These are phyloP conservation scores for Pleurotus eryngii DNA, from an alignment of 768 basidiomycete genomes.

Conservation along the genomic window DNA sequence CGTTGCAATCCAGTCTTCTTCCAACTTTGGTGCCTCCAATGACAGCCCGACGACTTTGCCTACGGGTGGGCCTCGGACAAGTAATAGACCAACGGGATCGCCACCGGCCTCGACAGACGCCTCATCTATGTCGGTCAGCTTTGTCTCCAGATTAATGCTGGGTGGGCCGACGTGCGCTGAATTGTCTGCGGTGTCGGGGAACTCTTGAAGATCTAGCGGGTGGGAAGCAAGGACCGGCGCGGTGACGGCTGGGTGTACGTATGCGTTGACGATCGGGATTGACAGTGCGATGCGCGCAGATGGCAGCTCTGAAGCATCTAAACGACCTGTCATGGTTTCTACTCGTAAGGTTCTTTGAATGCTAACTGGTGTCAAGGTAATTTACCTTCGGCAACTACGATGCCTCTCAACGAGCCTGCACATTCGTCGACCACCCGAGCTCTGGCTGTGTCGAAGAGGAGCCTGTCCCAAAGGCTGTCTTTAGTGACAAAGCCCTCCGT, in stretches of 20 bases:
- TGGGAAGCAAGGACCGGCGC: conserved; percentile 83
- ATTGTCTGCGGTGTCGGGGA: conserved; percentile 36
- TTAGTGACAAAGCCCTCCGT: conserved; percentile 73
- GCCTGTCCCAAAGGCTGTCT: conserved; percentile 81
- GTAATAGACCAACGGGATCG: conserved; percentile 61
- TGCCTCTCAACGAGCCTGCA: conserved; percentile 59
- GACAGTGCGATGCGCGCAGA: conserved; percentile 74
- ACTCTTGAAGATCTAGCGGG: conserved; percentile 80
- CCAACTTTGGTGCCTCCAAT: conserved; percentile 31
- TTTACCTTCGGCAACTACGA: conserved; percentile 73
- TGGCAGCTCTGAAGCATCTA: conserved; percentile 49
- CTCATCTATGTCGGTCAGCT: conserved; percentile 71
- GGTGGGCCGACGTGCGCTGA: conserved; percentile 71
- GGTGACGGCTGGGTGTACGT: conserved; percentile 57
- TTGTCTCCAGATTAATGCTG: conserved; percentile 79
- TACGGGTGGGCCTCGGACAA: conserved; percentile 73
- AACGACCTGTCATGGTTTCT: conserved; percentile 33
- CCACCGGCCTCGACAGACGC: conserved; percentile 56
- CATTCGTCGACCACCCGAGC: conserved; percentile 55
- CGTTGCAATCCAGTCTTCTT: conserved; percentile 45
- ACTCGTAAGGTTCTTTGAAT: no score
- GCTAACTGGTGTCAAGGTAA: conserved; percentile 2
- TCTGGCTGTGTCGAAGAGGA: conserved; percentile 70
- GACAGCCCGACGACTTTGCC: conserved; percentile 45
- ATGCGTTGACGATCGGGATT: conserved; percentile 67